These are phyloP conservation scores for Chlorencoelia australis DNA, from an alignment of 2,329 filamentous ascomycete species.

Conservation along the genomic window DNA sequence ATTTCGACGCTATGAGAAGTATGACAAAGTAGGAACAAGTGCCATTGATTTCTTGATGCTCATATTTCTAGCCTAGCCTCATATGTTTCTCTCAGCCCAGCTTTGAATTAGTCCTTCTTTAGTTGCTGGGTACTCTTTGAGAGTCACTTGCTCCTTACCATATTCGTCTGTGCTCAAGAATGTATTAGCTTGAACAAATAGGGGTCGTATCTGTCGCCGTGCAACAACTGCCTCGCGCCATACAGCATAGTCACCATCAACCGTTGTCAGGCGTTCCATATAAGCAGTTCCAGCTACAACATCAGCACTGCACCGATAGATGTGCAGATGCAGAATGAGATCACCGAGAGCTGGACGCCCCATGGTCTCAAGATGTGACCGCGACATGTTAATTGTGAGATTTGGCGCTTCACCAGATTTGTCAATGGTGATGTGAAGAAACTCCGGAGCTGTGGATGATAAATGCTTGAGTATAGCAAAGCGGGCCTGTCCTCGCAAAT, in stretches of 20 bases:
- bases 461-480: constrained; percentile 52
- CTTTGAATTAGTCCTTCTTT: constrained; percentile 43
- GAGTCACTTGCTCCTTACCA: constrained; percentile 29
- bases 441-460: constrained; percentile 43
- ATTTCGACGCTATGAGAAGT: too few species aligned
- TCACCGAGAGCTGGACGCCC: constrained; percentile 47
- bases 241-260: constrained; percentile 41
- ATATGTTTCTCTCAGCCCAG: constrained; percentile 28
- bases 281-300: constrained; percentile 39
- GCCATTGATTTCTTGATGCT: too few species aligned
- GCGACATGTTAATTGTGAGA: constrained; percentile 45
- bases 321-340: constrained; percentile 49
- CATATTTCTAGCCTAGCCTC: too few species aligned
- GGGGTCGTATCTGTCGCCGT: constrained; percentile 45
- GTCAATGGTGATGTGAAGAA: constrained; percentile 39
- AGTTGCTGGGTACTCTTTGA: constrained; percentile 49
- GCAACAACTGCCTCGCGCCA: constrained; percentile 46
- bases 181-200: constrained; percentile 58
- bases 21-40: too few species aligned
- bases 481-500: constrained; percentile 35
- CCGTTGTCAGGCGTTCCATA: constrained; percentile 47
- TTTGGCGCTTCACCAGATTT: constrained; percentile 37
- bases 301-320: constrained; percentile 54
- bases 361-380: constrained; percentile 43
- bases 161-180: too few species aligned